These are phyloP conservation scores for Coemansia sp. DNA, from an alignment of 192 early-diverging fungal species.

Conservation along the genomic window DNA sequence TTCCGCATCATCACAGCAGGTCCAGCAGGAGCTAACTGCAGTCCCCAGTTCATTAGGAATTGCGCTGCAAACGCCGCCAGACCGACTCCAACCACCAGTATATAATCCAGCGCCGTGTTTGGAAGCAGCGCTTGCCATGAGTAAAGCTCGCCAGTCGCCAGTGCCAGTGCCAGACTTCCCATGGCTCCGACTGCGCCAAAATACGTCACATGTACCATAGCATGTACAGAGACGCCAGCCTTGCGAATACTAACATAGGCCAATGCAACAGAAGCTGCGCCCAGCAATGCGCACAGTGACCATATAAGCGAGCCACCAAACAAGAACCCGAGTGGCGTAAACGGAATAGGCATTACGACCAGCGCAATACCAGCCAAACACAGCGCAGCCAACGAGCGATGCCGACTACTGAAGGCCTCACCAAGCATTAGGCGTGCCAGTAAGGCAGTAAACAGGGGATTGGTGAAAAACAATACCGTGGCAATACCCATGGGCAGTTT, in stretches of 20 bases:
- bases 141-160: slow-evolving; percentile 4
- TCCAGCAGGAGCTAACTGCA: slow-evolving; percentile 28
- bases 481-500: slow-evolving; percentile 26
- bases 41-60: slow-evolving; percentile 27
- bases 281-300: slow-evolving; percentile 20
- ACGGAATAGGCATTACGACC: slow-evolving; percentile 9
- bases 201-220: slow-evolving; percentile 30
- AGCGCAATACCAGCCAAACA: slow-evolving; percentile 18
- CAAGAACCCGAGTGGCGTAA: neutral
- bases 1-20: slow-evolving; percentile 36
- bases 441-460: slow-evolving; percentile 29
- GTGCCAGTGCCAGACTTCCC: neutral
- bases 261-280: slow-evolving; percentile 12
- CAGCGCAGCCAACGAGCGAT: neutral
- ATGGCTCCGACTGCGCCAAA: slow-evolving; percentile 21
- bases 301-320: neutral
- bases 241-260: slow-evolving; percentile 32
- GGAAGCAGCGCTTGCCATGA: neutral
- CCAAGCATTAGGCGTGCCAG: slow-evolving; percentile 16
- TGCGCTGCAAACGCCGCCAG: slow-evolving; percentile 18
- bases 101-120: neutral
- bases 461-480: slow-evolving; percentile 34
- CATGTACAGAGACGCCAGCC: slow-evolving; percentile 20
- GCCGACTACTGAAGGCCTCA: slow-evolving; percentile 4
- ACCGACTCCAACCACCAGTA: slow-evolving; percentile 17